A percentile compares a stretch with the other conserved stretches of the same genome.
Conservation (phyloP, 2,329 filamentous ascomycete species). For the Lomentospora prolificans region DNA sequence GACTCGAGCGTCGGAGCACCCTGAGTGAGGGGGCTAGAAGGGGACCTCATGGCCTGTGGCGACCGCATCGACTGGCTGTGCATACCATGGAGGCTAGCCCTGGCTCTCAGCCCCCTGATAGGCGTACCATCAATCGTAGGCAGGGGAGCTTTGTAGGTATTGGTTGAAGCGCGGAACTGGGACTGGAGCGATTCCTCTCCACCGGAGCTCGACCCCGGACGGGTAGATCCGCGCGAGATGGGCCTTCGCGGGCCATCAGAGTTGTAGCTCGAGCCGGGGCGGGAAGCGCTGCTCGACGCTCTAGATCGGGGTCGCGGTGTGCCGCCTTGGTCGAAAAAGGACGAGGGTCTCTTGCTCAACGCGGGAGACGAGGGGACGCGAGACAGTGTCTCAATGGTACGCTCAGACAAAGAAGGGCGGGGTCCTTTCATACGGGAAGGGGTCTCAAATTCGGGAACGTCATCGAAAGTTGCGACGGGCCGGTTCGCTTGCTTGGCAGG, state of each 20-base stretch:
- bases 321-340: conserved; percentile 61
- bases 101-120: conserved; percentile 18
- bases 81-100: not conserved
- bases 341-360: conserved; percentile 54
- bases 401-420: conserved; percentile 61
- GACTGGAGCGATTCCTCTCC: conserved; percentile 29
- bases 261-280: conserved; percentile 50
- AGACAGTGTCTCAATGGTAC: conserved; percentile 77
- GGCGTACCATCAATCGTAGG: conserved; percentile 36
- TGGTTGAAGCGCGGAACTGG: conserved; percentile 34
- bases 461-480: not conserved
- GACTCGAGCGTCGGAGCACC: conserved; percentile 16
- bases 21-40: not conserved
- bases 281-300: conserved; percentile 33
- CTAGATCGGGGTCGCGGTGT: conserved; percentile 41
- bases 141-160: conserved; percentile 32
- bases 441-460: not conserved
- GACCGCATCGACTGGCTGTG: not conserved
- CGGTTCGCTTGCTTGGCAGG: not conserved
- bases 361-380: conserved; percentile 70
- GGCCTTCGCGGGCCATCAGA: conserved; percentile 47
- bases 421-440: not conserved
- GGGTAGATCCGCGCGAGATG: conserved; percentile 38
- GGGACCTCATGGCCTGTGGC: not conserved
- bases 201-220: conserved; percentile 45